Percentiles rank a stretch among this genome's conserved stretches.
These are phyloP conservation scores for Nasturtium officinale DNA, from an alignment of 345 rosid genomes.

Conservation along the genomic window DNA sequence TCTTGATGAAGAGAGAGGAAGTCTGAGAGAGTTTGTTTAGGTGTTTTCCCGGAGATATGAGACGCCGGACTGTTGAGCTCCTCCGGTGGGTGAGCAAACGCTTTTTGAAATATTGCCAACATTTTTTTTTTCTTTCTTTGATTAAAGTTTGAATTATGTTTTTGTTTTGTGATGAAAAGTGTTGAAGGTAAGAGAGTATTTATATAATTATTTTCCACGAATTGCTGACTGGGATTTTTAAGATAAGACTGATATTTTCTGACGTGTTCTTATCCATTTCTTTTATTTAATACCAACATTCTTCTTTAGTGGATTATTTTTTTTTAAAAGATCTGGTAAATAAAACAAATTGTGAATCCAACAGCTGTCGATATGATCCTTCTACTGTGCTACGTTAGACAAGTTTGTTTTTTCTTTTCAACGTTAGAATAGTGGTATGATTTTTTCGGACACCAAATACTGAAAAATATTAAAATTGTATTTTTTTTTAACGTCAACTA, in stretches of 20 bases:
- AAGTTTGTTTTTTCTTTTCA: neutral
- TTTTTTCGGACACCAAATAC: neutral
- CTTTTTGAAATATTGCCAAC: slow-evolving; percentile 83
- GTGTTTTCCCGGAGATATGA: slow-evolving; percentile 36
- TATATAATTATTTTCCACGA: slow-evolving; percentile 4
- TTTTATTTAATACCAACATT: neutral
- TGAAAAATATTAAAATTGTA: neutral
- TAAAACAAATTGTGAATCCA: neutral
- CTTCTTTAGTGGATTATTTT: neutral
- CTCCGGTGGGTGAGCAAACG: slow-evolving; percentile 74
- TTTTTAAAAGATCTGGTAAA: neutral
- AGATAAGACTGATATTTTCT: slow-evolving; percentile 48
- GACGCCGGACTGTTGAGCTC: slow-evolving; percentile 91
- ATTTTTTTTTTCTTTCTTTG: slow-evolving; percentile 31
- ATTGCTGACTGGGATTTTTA: slow-evolving; percentile 19
- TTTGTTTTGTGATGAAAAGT: slow-evolving; percentile 6
- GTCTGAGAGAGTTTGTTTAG: slow-evolving; percentile 62
- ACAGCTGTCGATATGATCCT: neutral
- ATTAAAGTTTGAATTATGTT: neutral
- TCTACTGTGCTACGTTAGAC: neutral
- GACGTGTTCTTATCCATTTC: slow-evolving; percentile 46
- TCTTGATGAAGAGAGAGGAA: slow-evolving; percentile 60
- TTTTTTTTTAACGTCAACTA: too few species aligned
- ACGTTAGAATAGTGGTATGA: neutral
- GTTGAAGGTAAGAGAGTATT: neutral